Conservation (phyloP, 169 alveolate genomes). For the Cryptosporidium felis region DNA sequence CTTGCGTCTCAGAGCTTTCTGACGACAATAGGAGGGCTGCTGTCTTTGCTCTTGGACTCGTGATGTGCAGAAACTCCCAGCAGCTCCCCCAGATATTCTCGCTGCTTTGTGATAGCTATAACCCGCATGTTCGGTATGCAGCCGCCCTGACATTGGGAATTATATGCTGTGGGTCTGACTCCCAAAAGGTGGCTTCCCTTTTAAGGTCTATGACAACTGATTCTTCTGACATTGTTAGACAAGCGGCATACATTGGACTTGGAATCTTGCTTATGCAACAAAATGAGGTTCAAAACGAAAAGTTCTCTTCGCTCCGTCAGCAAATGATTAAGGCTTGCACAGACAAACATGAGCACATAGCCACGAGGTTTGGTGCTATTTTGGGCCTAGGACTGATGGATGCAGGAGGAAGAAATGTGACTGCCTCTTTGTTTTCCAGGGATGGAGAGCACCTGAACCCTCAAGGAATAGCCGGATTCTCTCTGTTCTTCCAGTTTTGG, state of each 20-base stretch:
- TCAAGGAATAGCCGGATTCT: slow-evolving; percentile 94
- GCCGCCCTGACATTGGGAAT: slow-evolving; percentile 98
- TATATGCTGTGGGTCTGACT: slow-evolving; percentile 95
- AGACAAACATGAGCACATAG: slow-evolving; percentile 94
- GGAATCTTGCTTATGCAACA: slow-evolving; percentile 87
- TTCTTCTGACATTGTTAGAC: slow-evolving; percentile 95
- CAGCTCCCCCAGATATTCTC: slow-evolving; percentile 90
- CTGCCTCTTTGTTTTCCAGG: slow-evolving; percentile 78
- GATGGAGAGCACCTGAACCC: slow-evolving; percentile 88
- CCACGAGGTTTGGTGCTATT: slow-evolving; percentile 95
- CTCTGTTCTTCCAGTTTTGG: slow-evolving; percentile 94
- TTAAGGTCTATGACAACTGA: slow-evolving; percentile 93
- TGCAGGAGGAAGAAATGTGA: slow-evolving; percentile 91
- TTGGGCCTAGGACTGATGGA: slow-evolving; percentile 92
- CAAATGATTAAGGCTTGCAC: slow-evolving; percentile 84
- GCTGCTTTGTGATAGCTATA: slow-evolving; percentile 92
- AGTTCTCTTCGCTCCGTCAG: slow-evolving; percentile 79
- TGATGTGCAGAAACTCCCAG: slow-evolving; percentile 80
- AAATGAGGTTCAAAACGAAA: slow-evolving; percentile 85
- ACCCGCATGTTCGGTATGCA: slow-evolving; percentile 98
- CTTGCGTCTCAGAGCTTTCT: slow-evolving; percentile 97
- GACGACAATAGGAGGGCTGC: slow-evolving; percentile 99
- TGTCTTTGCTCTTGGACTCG: slow-evolving; percentile 94
- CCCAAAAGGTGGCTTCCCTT: slow-evolving; percentile 88
- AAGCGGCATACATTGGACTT: slow-evolving; percentile 91